phyloP scores from a whole-genome alignment of 495 filamentous ascomycete species.

The Daldinia caldariorum region DNA sequence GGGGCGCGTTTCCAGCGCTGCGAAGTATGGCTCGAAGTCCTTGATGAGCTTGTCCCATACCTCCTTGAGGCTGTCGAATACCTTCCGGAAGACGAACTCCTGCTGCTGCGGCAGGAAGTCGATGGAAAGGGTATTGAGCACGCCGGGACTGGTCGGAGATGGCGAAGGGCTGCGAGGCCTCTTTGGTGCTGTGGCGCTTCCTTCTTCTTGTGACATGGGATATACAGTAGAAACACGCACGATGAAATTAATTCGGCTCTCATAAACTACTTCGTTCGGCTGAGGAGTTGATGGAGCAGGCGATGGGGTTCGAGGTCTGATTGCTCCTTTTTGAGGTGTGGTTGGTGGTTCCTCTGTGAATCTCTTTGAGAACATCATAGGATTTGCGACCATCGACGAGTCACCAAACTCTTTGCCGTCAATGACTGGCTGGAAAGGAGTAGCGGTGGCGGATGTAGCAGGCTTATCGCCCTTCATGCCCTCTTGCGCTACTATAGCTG shows the following conservation, averaged over 20 bases:
- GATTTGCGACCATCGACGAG: background rate
- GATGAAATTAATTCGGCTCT: background rate
- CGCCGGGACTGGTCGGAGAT: background rate
- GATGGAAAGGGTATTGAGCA: background rate
- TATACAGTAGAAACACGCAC: background rate
- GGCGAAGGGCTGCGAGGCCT: background rate
- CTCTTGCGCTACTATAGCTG: background rate
- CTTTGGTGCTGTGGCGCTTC: background rate
- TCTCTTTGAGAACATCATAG: background rate
- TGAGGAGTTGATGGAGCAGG: background rate
- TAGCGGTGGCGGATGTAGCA: background rate
- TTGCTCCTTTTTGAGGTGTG: background rate
- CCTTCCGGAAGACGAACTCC: constrained; percentile 10
- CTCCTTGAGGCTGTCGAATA: background rate
- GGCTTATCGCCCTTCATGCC: background rate
- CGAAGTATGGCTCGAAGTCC: constrained; percentile 10
- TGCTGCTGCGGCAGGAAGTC: background rate
- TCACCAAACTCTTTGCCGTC: background rate
- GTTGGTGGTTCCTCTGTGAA: background rate
- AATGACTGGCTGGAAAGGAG: background rate
- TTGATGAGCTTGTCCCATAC: background rate
- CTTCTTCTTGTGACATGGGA: background rate
- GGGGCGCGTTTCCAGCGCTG: background rate
- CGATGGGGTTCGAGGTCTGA: background rate
- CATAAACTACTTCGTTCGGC: background rate